Conservation (phyloP, 1,284 basidiomycete species). For the Ganoderma sp. region DNA sequence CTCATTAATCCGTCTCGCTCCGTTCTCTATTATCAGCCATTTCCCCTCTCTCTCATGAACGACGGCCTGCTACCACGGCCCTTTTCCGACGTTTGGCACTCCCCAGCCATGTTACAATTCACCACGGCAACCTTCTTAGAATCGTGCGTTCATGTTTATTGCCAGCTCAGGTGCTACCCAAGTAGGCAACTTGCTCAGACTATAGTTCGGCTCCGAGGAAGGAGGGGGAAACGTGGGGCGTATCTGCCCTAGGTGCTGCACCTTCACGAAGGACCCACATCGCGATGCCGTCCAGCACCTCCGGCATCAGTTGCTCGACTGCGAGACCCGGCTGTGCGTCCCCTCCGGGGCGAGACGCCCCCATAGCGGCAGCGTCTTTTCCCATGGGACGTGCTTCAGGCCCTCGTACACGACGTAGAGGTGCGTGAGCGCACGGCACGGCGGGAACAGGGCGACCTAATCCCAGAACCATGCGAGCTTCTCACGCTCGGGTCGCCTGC, state of each 20-base stretch:
- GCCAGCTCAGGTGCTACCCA: too few relatives aligned
- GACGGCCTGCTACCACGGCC: too few relatives aligned
- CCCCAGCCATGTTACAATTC: too few relatives aligned
- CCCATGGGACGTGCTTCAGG: slow-evolving; percentile 21
- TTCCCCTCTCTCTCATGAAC: too few relatives aligned
- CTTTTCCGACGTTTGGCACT: too few relatives aligned
- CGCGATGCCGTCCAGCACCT: slow-evolving; percentile 17
- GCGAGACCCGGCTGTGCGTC: slow-evolving; percentile 26
- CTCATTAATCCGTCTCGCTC: too few relatives aligned
- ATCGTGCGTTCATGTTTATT: too few relatives aligned
- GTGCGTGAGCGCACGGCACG: slow-evolving; percentile 26
- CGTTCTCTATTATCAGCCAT: too few relatives aligned
- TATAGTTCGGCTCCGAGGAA: too few relatives aligned
- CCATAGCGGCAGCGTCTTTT: slow-evolving; percentile 25
- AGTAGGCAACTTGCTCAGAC: too few relatives aligned
- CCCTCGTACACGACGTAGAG: slow-evolving; percentile 29
- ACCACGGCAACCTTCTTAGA: too few relatives aligned
- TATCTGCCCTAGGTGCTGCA: neutral
- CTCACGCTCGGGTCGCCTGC: neutral
- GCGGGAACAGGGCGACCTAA: neutral
- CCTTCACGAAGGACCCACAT: slow-evolving; percentile 9
- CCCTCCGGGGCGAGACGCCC: slow-evolving; percentile 19
- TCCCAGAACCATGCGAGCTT: slow-evolving; percentile 1
- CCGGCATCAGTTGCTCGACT: slow-evolving; percentile 26
- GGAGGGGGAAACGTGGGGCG: too few relatives aligned